These are phyloP conservation scores for Paraconiothyrium sp. DNA, from an alignment of 2,329 filamentous ascomycete genomes.

Conservation along the genomic window DNA sequence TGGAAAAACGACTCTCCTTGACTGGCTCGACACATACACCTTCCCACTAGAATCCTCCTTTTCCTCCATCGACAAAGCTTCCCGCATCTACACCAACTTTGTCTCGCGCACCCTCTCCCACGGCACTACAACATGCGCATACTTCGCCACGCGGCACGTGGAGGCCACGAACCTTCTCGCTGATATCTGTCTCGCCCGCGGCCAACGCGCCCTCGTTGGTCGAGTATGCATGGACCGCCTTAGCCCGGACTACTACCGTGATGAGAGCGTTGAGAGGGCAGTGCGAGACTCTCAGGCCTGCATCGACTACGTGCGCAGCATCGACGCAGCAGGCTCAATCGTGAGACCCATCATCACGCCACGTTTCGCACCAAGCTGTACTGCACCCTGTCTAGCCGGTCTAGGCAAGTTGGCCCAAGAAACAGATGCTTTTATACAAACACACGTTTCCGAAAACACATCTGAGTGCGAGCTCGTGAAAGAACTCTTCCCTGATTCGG, in stretches of 20 bases:
- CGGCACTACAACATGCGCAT: constrained; percentile 93
- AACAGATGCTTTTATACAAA: constrained; percentile 77
- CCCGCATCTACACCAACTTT: constrained; percentile 77
- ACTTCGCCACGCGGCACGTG: constrained; percentile 91
- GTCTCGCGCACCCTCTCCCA: constrained; percentile 83
- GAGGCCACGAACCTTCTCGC: constrained; percentile 90
- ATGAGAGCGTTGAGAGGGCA: constrained; percentile 70
- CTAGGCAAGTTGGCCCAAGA: constrained; percentile 73
- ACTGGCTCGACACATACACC: constrained; percentile 94
- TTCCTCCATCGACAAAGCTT: constrained; percentile 68
- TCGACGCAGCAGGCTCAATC: constrained; percentile 73
- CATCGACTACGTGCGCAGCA: constrained; percentile 66
- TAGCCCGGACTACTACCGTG: constrained; percentile 81
- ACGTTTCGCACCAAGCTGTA: constrained; percentile 68
- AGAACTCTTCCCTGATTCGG: constrained; percentile 71
- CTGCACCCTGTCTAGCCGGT: constrained; percentile 60
- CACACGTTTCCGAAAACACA: constrained; percentile 87
- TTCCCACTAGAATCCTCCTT: constrained; percentile 91
- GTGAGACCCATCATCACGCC: constrained; percentile 83
- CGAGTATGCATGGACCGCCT: constrained; percentile 91
- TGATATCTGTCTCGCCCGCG: constrained; percentile 78
- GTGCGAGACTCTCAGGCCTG: constrained; percentile 61
- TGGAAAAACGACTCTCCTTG: constrained; percentile 88
- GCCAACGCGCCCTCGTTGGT: constrained; percentile 90
- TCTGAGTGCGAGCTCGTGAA: constrained; percentile 77